phyloP scores from a whole-genome alignment of 2,329 filamentous ascomycete species.

The Arthrobotrys pseudoclavata region DNA sequence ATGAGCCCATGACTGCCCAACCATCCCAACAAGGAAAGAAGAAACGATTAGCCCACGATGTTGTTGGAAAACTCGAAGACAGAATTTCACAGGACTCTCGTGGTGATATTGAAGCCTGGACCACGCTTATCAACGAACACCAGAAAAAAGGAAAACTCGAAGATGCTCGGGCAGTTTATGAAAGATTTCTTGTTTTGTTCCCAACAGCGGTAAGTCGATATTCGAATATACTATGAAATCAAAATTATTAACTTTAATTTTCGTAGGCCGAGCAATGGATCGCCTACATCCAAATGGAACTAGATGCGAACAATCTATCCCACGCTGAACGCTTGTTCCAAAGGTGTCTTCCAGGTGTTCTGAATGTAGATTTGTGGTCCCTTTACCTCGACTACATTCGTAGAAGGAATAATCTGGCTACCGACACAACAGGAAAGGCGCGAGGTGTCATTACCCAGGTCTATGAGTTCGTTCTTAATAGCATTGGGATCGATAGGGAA shows the following conservation, averaged over 20 bases:
- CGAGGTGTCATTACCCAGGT: slow-evolving; percentile 84
- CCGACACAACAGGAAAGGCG: slow-evolving; percentile 81
- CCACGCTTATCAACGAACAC: slow-evolving; percentile 86
- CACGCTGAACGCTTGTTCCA: slow-evolving; percentile 87
- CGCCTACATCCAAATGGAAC: slow-evolving; percentile 88
- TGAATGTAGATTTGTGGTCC: slow-evolving; percentile 89
- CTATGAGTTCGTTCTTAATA: slow-evolving; percentile 91
- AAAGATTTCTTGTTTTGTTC: slow-evolving; percentile 88
- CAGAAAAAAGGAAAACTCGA: slow-evolving; percentile 84
- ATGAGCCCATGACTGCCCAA: slow-evolving; percentile 40
- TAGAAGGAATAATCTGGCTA: slow-evolving; percentile 85
- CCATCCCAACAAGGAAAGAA: slow-evolving; percentile 64
- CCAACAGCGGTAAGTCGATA: slow-evolving; percentile 84
- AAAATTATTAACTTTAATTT: slow-evolving; percentile 39
- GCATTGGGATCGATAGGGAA: slow-evolving; percentile 91
- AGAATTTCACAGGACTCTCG: slow-evolving; percentile 92
- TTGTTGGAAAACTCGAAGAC: slow-evolving; percentile 85
- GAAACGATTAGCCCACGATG: slow-evolving; percentile 78
- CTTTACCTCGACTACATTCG: slow-evolving; percentile 96
- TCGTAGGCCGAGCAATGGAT: slow-evolving; percentile 90
- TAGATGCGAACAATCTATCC: slow-evolving; percentile 84
- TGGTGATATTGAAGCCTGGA: slow-evolving; percentile 92
- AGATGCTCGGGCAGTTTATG: slow-evolving; percentile 82
- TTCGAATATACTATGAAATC: not conserved
- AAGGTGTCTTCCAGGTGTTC: slow-evolving; percentile 80